Evolutionary conservation across 352 stramenopile genomes (phyloP), one percentile per base, ranked within the genome.

Genomic region (Phytophthora cryptogea): DNA sequence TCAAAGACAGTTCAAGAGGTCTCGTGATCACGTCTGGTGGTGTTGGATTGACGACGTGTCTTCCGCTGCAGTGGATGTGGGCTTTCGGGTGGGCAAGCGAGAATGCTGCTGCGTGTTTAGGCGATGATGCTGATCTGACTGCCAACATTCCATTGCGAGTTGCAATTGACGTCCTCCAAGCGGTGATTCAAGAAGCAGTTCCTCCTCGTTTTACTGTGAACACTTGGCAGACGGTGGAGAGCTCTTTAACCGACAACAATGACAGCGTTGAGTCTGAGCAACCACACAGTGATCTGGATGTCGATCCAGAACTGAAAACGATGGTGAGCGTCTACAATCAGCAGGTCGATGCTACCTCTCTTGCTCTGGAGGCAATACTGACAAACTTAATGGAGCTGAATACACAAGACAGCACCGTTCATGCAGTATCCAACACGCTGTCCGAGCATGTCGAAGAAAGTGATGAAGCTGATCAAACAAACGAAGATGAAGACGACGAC

Each of bases 51-150:
- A 14, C 20, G 7, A 13, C 13, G 10, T 40, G 11, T 31, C 27
- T 35, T 14, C 39, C 43, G 23, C 63, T 58, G 7, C 23, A 44
- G 28, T 68, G 59, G 64, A 68, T 61, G 53, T 9, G 17, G 39
- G 23, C 51, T 8, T 72, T 68, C 14, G 64, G 64, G 8, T 72
- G 64, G 64, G 9, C 26, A 7, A 42, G 17, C 2, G 39, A 48
- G 9, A 13, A 58, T 4, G 2, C 45, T 9, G 16, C 16, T 20
- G 17, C 23, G 9, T 30, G 32, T 0, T 30, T 57, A 32, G 48
- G 32, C 11, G 20, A 28, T n/a, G 20, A 20, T 39, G 39, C 20
- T 33, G 63, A 68, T 13, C 14, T 72, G 32, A 11, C 8, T 8
- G 23, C 13, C 3, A 31, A 26, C 1, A 53, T 65, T 6, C 13